Evolutionary conservation across 805 yeast species (phyloP), one percentile per base, ranked within the genome.

Genomic region (Millerago galiae): DNA sequence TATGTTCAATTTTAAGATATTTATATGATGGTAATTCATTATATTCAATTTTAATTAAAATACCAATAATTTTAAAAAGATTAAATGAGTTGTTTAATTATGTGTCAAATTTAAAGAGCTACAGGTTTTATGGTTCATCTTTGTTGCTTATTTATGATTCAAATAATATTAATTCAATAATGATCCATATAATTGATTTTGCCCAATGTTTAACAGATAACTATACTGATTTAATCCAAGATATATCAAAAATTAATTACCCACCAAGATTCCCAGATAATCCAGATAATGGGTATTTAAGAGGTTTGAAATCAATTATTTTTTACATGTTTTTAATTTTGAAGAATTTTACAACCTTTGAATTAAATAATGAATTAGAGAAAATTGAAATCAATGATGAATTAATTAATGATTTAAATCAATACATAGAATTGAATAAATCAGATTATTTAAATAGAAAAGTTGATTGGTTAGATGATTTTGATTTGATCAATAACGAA

Each of bases 61-160:
- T 91, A 32, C 91, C 95, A 0, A 65, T 66, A 26, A 64, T 93
- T 38, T 63, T 90, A 21, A 62, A 68, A 29, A 78, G 80, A 38
- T 57, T 91, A 31, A 70, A 71, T 40, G 81, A 78, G 39, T 66
- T 93, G 44, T 71, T 73, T 35, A 52, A 55, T 2, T 76, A 82
- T 16, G 75, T 90, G 43, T 51, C 58, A 5, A 64, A 67, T 35
- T 68, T 93, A 38, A 66, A 68, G 13, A 90, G 91, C 8, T 93
- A 89, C 61, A 70, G 99, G 47, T 72, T 93, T 56, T 93, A 93
- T 61, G 99, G 99, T 1, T 83, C 96, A 1, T 83, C 95, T 7
- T 68, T 93, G 44, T 68, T 93, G 51, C 69, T 93, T 51, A 87
- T 93, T 81, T 91, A 91, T 61, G 45, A 40, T 18, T 38, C 41